Percentiles rank a stretch among this genome's conserved stretches.
Evolutionary conservation across 768 basidiomycete genomes (phyloP).

Genomic region (Agrocybe pediades): DNA sequence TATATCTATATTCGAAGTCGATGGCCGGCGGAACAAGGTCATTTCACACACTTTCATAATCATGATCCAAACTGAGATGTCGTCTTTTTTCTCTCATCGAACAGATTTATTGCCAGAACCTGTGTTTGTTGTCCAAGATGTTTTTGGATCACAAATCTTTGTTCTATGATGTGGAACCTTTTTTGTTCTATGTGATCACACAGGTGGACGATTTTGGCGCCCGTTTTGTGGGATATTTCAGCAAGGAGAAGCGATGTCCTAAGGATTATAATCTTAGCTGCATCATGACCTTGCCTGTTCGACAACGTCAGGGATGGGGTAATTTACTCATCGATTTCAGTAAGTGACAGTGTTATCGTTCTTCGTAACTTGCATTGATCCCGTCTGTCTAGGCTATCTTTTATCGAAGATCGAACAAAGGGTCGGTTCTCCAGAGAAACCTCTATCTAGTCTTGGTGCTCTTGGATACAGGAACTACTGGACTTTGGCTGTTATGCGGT

Average conservation of each 20-base stretch:
- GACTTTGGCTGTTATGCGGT: conserved; percentile 86
- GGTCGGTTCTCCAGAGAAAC: conserved; percentile 93
- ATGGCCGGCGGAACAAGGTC: conserved; percentile 97
- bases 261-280: conserved; percentile 98
- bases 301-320: conserved; percentile 96
- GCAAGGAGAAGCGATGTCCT: conserved; percentile 96
- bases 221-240: conserved; percentile 97
- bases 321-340: conserved; percentile 98
- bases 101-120: conserved; percentile 98
- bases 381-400: conserved; percentile 72
- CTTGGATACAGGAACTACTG: conserved; percentile 96
- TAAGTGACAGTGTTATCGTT: conserved; percentile 43
- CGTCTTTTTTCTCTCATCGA: background rate
- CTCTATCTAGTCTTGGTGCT: conserved; percentile 88
- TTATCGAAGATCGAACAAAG: conserved; percentile 94
- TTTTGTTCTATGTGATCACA: conserved; percentile 97
- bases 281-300: conserved; percentile 97
- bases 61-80: background rate
- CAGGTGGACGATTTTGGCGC: conserved; percentile 88
- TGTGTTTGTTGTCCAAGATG: conserved; percentile 97
- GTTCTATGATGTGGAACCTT: conserved; percentile 99
- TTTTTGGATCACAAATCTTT: conserved; percentile 98
- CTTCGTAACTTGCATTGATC: background rate
- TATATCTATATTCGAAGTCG: conserved; percentile 95
- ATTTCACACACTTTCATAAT: background rate